These are phyloP conservation scores for Sclerotiophoma versabilis DNA, from an alignment of 2,329 filamentous ascomycete species.

Conservation along the genomic window DNA sequence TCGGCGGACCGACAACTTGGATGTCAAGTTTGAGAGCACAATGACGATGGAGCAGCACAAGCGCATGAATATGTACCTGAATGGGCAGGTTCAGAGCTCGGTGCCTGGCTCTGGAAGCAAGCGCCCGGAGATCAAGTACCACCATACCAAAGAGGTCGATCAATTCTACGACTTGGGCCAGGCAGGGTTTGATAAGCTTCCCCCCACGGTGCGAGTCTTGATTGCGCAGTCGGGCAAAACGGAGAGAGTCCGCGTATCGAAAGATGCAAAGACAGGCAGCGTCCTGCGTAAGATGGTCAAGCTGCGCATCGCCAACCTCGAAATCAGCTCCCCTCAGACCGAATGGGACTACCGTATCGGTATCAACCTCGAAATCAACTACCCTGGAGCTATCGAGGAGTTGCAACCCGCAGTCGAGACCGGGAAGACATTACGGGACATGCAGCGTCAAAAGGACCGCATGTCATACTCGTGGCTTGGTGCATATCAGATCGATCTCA, in stretches of 20 bases:
- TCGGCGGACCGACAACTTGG: conserved; percentile 27
- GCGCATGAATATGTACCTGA: conserved; percentile 83
- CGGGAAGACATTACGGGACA: conserved; percentile 48
- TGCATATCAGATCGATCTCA: conserved; percentile 86
- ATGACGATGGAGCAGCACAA: conserved; percentile 95
- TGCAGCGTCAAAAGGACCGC: conserved; percentile 83
- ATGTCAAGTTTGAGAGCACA: conserved; percentile 74
- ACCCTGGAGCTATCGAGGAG: conserved; percentile 67
- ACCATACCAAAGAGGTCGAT: conserved; percentile 83
- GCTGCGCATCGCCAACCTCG: conserved; percentile 84
- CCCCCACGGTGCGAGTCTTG: conserved; percentile 67
- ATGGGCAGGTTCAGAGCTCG: conserved; percentile 68
- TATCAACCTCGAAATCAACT: conserved; percentile 92
- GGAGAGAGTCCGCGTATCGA: conserved; percentile 64
- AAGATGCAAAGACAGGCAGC: conserved; percentile 74
- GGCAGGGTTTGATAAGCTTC: conserved; percentile 58
- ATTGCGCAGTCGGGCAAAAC: conserved; percentile 39
- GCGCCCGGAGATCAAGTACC: conserved; percentile 76
- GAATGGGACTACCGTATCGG: conserved; percentile 92
- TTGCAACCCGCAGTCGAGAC: conserved; percentile 54
- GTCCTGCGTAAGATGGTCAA: conserved; percentile 89
- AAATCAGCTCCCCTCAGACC: conserved; percentile 78
- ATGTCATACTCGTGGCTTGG: conserved; percentile 87
- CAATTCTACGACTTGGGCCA: conserved; percentile 68
- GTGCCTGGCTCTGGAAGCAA: conserved; percentile 32